Evolutionary conservation across 2,329 filamentous ascomycete genomes (phyloP).

Genomic region (Verticillium alfalfae): DNA sequence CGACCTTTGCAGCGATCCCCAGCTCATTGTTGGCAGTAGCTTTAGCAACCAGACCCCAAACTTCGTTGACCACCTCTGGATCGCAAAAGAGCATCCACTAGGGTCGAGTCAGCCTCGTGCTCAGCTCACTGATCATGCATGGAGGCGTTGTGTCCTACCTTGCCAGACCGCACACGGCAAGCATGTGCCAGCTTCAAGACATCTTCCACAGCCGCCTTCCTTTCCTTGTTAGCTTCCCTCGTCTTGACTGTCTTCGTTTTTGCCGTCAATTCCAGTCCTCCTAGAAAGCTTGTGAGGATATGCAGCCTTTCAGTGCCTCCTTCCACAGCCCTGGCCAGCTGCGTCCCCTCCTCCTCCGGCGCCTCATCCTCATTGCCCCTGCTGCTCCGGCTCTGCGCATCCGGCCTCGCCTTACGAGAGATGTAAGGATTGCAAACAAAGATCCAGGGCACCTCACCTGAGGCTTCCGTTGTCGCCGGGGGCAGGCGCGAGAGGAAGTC

Average conservation of each 20-base stretch:
- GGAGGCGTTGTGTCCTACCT: slow-evolving; percentile 38
- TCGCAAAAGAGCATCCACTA: slow-evolving; percentile 72
- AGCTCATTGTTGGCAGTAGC: slow-evolving; percentile 65
- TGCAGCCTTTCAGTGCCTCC: slow-evolving; percentile 46
- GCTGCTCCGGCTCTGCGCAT: slow-evolving; percentile 27
- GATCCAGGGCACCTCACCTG: slow-evolving; percentile 57
- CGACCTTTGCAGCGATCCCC: slow-evolving; percentile 69
- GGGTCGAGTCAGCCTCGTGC: slow-evolving; percentile 5
- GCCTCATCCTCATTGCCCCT: slow-evolving; percentile 44
- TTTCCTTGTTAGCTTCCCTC: slow-evolving; percentile 43
- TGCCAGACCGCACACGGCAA: slow-evolving; percentile 57
- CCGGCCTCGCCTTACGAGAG: slow-evolving; percentile 24
- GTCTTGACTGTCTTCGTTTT: slow-evolving; percentile 29
- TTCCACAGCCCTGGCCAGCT: slow-evolving; percentile 42
- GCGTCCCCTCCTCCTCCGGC: slow-evolving; percentile 37
- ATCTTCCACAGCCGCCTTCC: slow-evolving; percentile 41
- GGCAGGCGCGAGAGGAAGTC: slow-evolving; percentile 65
- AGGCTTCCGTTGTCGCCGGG: slow-evolving; percentile 53
- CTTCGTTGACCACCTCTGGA: slow-evolving; percentile 46
- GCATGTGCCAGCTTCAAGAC: slow-evolving; percentile 58
- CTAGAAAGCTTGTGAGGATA: slow-evolving; percentile 41
- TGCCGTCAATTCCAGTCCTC: slow-evolving; percentile 33
- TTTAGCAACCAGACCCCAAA: slow-evolving; percentile 62
- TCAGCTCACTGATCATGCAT: neutral
- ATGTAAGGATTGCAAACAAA: slow-evolving; percentile 63